Base-by-base conservation (phyloP, 768 basidiomycete species). In the Psilocybe cyanescens region DNA sequence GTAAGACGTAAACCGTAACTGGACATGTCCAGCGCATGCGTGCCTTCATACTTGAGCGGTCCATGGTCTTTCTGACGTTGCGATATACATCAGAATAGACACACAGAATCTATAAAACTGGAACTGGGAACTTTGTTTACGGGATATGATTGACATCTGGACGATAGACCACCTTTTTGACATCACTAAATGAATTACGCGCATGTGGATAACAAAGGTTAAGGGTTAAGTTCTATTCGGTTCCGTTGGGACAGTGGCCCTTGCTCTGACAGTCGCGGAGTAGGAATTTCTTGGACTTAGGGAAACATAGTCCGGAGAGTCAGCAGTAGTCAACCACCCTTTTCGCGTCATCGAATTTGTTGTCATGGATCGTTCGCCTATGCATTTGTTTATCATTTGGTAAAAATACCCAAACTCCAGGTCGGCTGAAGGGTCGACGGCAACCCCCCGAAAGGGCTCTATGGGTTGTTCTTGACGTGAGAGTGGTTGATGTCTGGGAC, bases 21-120 rank as follows among this genome's bases (percentile, higher is more conserved):
- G 28, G 29, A 33, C 35, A 17, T 35, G 17, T 16, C 49, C 49
- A 51, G 14, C 28, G 24, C 29, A 14, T 31, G 16, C 16, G 51
- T 33, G 51, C 51, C 51, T 53, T 53, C 51, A 35, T 53, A 17
- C 31, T 53, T 11, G 31, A 53, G 51, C 35, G 51, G 51, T 44
- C 41, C 51, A 33, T 24, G 17, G 8, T 17, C 33, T 37, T 9
- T 53, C 17, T 53, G 51, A 37, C 33, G 51, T 53, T n/a, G 33
- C 9, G 33, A 37, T 9, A 37, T n/a, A 24, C n/a, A 53, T 53
- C 51, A 53, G 51, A 53, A 53, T n/a, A 31, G 8, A 37, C 31
- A 37, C 14, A 17, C 8, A 53, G 51, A 37, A 33, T 37, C 14
- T 53, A 11, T 5, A 44, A 35, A 37, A 35, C 35, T n/a, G 33